Evolutionary conservation across 257 asterid species (phyloP).

Genomic region (Solanum piurae): DNA sequence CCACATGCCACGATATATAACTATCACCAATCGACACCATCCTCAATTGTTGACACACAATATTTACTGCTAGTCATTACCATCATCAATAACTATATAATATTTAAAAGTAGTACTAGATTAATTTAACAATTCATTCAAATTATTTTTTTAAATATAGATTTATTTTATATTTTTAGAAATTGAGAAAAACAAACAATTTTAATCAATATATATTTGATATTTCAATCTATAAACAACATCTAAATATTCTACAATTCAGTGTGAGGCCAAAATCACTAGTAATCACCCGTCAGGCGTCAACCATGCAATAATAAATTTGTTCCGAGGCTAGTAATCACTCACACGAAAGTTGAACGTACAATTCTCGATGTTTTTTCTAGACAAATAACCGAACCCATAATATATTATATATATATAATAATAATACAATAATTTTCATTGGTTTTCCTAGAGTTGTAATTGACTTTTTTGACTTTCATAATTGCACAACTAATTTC

Average conservation of each 20-base stretch:
- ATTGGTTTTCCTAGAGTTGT: background rate
- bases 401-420: too few relatives aligned
- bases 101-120: background rate
- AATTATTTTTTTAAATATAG: too few relatives aligned
- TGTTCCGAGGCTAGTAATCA: background rate
- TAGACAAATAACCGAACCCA: background rate
- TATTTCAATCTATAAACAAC: too few relatives aligned
- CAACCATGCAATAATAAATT: background rate
- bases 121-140: too few relatives aligned
- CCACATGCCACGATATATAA: too few relatives aligned
- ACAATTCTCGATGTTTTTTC: background rate
- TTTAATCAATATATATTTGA: too few relatives aligned
- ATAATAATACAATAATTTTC: background rate
- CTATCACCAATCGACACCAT: too few relatives aligned
- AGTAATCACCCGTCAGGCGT: background rate
- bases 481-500: background rate
- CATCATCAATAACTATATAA: too few relatives aligned
- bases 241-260: too few relatives aligned
- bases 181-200: too few relatives aligned
- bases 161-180: too few relatives aligned
- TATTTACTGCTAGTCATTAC: background rate
- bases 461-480: background rate
- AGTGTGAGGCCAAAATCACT: background rate
- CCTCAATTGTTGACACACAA: too few relatives aligned
- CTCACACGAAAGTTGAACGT: background rate